Percentiles rank a stretch among this genome's conserved stretches.
Evolutionary conservation across 2,329 filamentous ascomycete genomes (phyloP).

Genomic region (Daldinia sp.): DNA sequence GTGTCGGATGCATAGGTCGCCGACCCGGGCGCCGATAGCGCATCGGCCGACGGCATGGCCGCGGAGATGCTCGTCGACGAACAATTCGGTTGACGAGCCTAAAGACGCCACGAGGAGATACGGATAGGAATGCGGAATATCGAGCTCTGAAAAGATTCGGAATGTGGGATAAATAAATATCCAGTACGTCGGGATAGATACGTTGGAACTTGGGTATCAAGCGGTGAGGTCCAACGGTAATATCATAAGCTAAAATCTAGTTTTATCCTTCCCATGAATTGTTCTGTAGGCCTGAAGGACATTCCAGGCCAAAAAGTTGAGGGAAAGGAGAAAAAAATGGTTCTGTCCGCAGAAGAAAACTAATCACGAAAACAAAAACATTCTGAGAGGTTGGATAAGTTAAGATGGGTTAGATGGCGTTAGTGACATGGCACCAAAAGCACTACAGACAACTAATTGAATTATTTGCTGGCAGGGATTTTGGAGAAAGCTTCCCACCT

Average conservation of each 20-base stretch:
- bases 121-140: slow-evolving; percentile 33
- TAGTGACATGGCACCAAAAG: slow-evolving; percentile 44
- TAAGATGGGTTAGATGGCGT: slow-evolving; percentile 9
- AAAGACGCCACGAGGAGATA: slow-evolving; percentile 7
- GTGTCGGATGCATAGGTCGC: slow-evolving; percentile 77
- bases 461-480: slow-evolving; percentile 27
- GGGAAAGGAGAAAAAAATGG: slow-evolving; percentile 9
- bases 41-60: slow-evolving; percentile 67
- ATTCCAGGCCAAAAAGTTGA: slow-evolving; percentile 7
- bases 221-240: slow-evolving; percentile 9
- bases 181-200: not conserved
- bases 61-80: slow-evolving; percentile 48
- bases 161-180: slow-evolving; percentile 25
- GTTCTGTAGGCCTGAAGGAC: slow-evolving; percentile 1
- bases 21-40: slow-evolving; percentile 74
- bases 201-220: slow-evolving; percentile 21
- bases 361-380: not conserved
- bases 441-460: slow-evolving; percentile 34
- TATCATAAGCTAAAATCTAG: slow-evolving; percentile 22
- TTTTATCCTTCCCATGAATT: slow-evolving; percentile 5
- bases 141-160: slow-evolving; percentile 14
- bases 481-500: slow-evolving; percentile 23
- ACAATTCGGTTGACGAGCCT: slow-evolving; percentile 12
- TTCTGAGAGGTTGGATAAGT: not conserved
- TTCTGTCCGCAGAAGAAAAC: slow-evolving; percentile 14